These are phyloP conservation scores for Blastocystis sp. DNA, from an alignment of 352 stramenopile species.

Conservation along the genomic window DNA sequence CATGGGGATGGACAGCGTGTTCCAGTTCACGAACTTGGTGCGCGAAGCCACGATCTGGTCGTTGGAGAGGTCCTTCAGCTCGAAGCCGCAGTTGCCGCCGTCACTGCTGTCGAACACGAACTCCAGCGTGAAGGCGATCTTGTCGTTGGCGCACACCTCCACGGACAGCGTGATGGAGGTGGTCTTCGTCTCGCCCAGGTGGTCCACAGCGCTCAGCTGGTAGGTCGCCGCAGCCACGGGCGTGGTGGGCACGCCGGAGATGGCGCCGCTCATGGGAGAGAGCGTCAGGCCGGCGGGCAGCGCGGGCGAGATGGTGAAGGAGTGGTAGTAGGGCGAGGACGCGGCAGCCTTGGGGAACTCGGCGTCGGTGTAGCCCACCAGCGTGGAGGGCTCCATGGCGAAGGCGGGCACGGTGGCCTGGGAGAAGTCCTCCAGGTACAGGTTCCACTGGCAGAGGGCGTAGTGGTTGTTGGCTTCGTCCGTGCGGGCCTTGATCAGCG, in stretches of 20 bases:
- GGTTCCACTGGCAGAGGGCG: not conserved
- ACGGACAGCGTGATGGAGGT: conserved; percentile 19
- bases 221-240: not conserved
- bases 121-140: conserved; percentile 42
- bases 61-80: conserved; percentile 49
- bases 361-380: conserved; percentile 18
- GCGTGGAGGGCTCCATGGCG: not conserved
- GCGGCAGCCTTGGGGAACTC: not conserved
- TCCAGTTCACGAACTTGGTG: not conserved
- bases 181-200: conserved; percentile 28
- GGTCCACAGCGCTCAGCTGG: conserved; percentile 14
- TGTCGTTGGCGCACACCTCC: conserved; percentile 40
- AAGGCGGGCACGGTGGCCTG: not conserved
- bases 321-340: not conserved
- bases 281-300: conserved; percentile 46
- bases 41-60: conserved; percentile 6
- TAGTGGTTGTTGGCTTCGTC: not conserved
- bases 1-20: conserved; percentile 28
- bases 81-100: not conserved
- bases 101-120: not conserved
- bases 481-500: not conserved
- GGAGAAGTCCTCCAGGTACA: conserved; percentile 22
- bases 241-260: conserved; percentile 10
- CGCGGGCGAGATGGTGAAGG: conserved; percentile 41
- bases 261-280: conserved; percentile 19